Evolutionary conservation across 2,329 filamentous ascomycete genomes (phyloP), one percentile per base, ranked within the genome.

Genomic region (Diaporthe sp.): DNA sequence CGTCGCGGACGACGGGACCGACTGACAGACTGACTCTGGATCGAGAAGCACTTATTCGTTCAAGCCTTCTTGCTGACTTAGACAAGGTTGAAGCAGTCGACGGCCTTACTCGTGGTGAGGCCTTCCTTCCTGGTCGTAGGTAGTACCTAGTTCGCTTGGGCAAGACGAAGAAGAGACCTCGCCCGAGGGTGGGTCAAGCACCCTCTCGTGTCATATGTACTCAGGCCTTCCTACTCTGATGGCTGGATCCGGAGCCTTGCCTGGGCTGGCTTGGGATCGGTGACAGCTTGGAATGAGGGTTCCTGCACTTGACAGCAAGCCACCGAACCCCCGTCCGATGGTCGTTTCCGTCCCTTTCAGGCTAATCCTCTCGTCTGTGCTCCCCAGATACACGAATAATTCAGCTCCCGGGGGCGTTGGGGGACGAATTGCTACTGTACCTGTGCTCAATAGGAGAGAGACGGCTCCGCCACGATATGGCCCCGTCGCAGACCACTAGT

Each of bases 221-320:
- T 9, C 22, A 37, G 31, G 28, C 46, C 8, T 68, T 28, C 31
- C 46, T 39, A 13, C n/a, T 51, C 22, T 37, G 31, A 25, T 39
- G 4, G 3, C 39, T 17, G 13, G 46, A 46, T 39, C 31, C 31
- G 22, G 22, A 68, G 46, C 46, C 31, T 37, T 37, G 46, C 25
- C 46, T 53, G 19, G 46, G 31, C 62, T 53, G 62, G 44, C 31
- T 25, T 68, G 44, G 46, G 46, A 31, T 6, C 9, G 31, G 8
- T 31, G 31, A 70, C 65, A 49, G 55, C 25, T 55, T 55, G 55
- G 55, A 13, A 17, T 5, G 53, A 1, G 31, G 28, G 61, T 51
- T 37, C 44, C 62, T 67, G 62, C 44, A 31, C 62, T 37, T 51
- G 62, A 67, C 62, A 67, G 44, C 44, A 67, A 67, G 62, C 62